A percentile compares a stretch with the other conserved stretches of the same genome.
phyloP scores from a whole-genome alignment of 345 rosid genomes.

The Salix purpurea region DNA sequence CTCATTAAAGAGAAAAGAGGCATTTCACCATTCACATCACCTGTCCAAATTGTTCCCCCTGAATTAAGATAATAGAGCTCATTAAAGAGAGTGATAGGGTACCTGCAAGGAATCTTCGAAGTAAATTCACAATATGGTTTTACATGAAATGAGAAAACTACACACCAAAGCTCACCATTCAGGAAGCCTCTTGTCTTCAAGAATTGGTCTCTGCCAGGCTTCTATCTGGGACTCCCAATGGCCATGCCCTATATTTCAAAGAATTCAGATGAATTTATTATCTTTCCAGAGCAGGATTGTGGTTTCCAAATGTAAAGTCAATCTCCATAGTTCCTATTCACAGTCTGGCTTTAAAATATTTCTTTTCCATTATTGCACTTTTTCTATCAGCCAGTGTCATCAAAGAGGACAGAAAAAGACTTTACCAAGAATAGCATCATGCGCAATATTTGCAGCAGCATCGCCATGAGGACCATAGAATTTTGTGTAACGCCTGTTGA shows the following conservation, averaged over 20 bases:
- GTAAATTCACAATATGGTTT: slow-evolving; percentile 1
- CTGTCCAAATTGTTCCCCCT: slow-evolving; percentile 92
- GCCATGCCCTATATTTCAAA: slow-evolving; percentile 49
- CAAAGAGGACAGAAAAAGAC: neutral
- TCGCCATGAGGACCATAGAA: slow-evolving; percentile 68
- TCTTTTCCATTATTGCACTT: neutral
- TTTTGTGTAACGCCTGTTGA: slow-evolving; percentile 74
- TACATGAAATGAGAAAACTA: slow-evolving; percentile 4
- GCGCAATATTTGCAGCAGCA: slow-evolving; percentile 75
- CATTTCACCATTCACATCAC: slow-evolving; percentile 23
- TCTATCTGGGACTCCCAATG: slow-evolving; percentile 79
- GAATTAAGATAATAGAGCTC: slow-evolving; percentile 93
- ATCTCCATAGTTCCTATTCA: neutral
- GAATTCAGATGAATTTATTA: neutral
- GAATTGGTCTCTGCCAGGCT: slow-evolving; percentile 86
- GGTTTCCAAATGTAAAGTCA: neutral
- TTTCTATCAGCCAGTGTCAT: neutral
- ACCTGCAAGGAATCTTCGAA: slow-evolving; percentile 46
- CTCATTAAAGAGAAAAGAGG: neutral
- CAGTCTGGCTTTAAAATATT: neutral
- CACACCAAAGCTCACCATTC: slow-evolving; percentile 53
- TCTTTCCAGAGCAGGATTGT: neutral
- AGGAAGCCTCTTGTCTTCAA: slow-evolving; percentile 88
- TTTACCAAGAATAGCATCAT: slow-evolving; percentile 78
- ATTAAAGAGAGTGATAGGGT: slow-evolving; percentile 76